Base-by-base conservation (phyloP, 2,329 filamentous ascomycete species). In the Sphaerulina vaccinii region DNA sequence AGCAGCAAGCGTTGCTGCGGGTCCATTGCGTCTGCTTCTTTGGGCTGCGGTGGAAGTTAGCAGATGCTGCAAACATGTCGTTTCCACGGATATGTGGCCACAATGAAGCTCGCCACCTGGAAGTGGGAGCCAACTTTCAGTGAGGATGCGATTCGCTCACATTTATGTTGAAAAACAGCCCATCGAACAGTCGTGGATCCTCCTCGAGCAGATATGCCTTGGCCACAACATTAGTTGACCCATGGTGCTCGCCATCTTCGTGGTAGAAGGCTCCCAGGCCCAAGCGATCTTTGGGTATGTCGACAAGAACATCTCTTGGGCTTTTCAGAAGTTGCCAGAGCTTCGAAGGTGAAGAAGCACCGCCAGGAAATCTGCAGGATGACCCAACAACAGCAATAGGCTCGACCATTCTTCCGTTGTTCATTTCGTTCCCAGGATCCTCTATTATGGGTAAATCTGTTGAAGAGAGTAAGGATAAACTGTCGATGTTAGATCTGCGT, bases 1-100 rank as follows among this genome's bases (percentile, higher is more conserved):
- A 66, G 51, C 3, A 62, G 40, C n/a, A 63, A 45, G 2, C 63
- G 51, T 44, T 66, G 62, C 48, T 66, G 62, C n/a, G 62, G 62
- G 43, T 66, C 62, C 51, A 64, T 61, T 21, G 51, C 54, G 15
- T 58, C 53, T 21, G 57, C 62, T 44, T 66, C 62, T 13, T 42
- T 40, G 3, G 49, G 52, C 27, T 29, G 27, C 27, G n/a, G n/a
- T n/a, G 27, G 9, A 29, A 13, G 27, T 29, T 3, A 29, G 27
- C 8, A 13, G n/a, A 3, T 29, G 27, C n/a, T 13, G 10, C 27
- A 29, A 10, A 29, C n/a, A 13, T 29, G 27, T 10, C n/a, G 27
- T 27, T 27, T 29, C 27, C 27, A 5, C 27, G 3, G 27, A 29
- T 13, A 1, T 9, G 24, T 3, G 9, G 27, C 27, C 7, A 10